Evolutionary conservation across 2,329 filamentous ascomycete genomes (phyloP).

Genomic region (Ophiostoma sp.): DNA sequence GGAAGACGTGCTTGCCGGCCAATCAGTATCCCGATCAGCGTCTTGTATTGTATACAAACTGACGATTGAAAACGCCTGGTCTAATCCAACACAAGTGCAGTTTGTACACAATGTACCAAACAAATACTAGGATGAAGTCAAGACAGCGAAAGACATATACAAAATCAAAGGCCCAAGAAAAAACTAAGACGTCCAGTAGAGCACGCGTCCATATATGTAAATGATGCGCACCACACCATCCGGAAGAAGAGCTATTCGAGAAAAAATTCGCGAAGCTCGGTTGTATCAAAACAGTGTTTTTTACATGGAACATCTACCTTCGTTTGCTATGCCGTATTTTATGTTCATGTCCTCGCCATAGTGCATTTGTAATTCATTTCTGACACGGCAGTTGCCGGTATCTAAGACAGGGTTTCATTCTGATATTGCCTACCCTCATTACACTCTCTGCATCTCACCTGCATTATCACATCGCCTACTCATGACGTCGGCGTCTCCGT

Average conservation of each 20-base stretch:
- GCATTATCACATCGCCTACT: neutral
- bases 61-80: neutral
- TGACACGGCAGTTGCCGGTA: neutral
- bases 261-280: neutral
- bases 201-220: neutral
- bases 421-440: neutral
- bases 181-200: neutral
- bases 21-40: neutral
- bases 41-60: neutral
- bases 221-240: slow-evolving; percentile 3
- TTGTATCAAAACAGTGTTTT: neutral
- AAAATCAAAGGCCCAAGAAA: neutral
- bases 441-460: neutral
- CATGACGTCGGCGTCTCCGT: slow-evolving; percentile 1
- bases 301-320: neutral
- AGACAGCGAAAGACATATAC: neutral
- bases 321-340: neutral
- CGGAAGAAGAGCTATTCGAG: neutral
- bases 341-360: neutral
- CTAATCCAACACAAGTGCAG: too few relatives aligned
- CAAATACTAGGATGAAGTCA: neutral
- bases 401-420: neutral
- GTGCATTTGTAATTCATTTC: neutral
- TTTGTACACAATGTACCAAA: too few relatives aligned
- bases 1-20: neutral